phyloP scores from a whole-genome alignment of 164 flowering plant genomes.

The Hamamelis virginiana region DNA sequence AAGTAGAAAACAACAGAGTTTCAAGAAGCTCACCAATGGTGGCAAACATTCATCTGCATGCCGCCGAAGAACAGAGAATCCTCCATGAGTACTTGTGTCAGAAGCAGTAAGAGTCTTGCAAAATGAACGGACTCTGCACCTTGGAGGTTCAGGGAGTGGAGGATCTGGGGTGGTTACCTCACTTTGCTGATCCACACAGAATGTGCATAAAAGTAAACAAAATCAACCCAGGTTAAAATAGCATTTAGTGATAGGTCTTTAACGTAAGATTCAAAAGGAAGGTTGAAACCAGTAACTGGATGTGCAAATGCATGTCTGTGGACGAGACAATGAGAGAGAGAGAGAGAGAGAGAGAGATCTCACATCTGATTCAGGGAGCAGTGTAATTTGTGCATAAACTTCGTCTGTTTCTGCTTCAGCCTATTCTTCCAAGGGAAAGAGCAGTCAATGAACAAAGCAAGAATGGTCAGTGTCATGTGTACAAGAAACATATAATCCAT shows the following conservation, averaged over 20 bases:
- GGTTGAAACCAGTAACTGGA: too few relatives aligned
- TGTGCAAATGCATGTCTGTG: too few relatives aligned
- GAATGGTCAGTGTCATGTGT: too few relatives aligned
- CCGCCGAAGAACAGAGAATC: conserved; percentile 23
- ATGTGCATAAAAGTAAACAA: too few relatives aligned
- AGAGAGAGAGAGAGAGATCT: too few relatives aligned
- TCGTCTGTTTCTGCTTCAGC: conserved; percentile 23
- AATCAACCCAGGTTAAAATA: not conserved
- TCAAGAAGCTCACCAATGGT: conserved; percentile 17
- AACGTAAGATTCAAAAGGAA: too few relatives aligned
- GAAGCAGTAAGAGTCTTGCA: conserved; percentile 25
- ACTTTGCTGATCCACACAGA: conserved; percentile 10
- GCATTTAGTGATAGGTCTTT: not conserved
- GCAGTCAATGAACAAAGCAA: not conserved
- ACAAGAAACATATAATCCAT: not conserved
- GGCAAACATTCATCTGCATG: conserved; percentile 28
- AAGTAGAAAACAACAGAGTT: too few relatives aligned
- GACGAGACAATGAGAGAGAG: too few relatives aligned
- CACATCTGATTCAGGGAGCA: conserved; percentile 15
- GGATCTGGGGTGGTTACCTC: conserved; percentile 16
- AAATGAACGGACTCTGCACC: conserved; percentile 16
- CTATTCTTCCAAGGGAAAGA: not conserved
- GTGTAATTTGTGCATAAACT: conserved; percentile 22
- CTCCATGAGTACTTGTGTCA: too few relatives aligned
- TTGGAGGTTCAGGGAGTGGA: conserved; percentile 13